Evolutionary conservation across 1,284 basidiomycete genomes (phyloP), one percentile per base, ranked within the genome.

Genomic region (Moniliella sp.): DNA sequence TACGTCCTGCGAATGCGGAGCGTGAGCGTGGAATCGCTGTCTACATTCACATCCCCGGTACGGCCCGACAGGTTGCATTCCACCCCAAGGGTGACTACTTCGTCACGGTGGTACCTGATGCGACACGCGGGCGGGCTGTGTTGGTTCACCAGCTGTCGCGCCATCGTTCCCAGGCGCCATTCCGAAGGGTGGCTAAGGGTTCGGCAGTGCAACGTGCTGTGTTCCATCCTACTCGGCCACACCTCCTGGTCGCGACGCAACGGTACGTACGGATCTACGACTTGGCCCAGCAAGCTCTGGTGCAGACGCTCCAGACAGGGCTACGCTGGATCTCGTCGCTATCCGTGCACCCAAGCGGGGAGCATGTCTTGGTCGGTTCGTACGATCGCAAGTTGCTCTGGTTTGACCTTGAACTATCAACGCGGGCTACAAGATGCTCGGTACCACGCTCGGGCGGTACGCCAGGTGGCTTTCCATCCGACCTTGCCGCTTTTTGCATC

Each of bases 231-330:
- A 64, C 68, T 30, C 84, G 83, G 61, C 83, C 91, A 5, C 74
- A 84, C 62, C 86, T 99, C 67, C 94, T 97, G 53, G 88, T 94
- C 33, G 91, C 91, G 71, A 97, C 91, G 3, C 86, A 97, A 63
- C 79, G 86, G 54, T 88, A 93, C 61, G 76, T 99, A 45, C 73
- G 86, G 39, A 62, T 97, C 42, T 99, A 97, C 66, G 86, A 97
- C 62, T 70, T 99, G 15, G 75, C 80, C 23, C 81, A 79, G 45
- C 91, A 99, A 64, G 77, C 78, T 53, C 67, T 97, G 32, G 63
- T 93, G 49, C 91, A 86, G 66, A 93, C 86, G 14, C 65, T 97
- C 30, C 75, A 72, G 56, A 79, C 86, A 5, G 88, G 88, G 33
- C 78, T 88, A 48, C 76, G 74, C 61, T 97, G 88, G 88, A 93